Base-by-base conservation (phyloP, 345 rosid genomes). In the Laguncularia racemosa region DNA sequence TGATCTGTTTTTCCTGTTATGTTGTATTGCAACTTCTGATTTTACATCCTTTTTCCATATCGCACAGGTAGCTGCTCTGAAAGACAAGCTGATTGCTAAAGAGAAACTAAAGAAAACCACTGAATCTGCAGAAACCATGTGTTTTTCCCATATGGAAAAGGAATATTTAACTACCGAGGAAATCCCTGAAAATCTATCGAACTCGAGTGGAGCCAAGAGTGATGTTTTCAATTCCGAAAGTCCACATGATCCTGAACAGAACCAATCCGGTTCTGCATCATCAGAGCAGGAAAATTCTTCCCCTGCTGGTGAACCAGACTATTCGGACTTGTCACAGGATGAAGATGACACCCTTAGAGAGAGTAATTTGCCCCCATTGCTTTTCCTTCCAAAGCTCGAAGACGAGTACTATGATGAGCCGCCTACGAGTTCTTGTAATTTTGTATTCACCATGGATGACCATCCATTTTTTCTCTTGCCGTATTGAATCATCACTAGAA, bases 391-490 rank as follows among this genome's bases (percentile, higher is more conserved):
- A 6, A 77, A 64, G 65, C 63, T 75, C 6, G 78, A 75, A 56
- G 52, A 52, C 55, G 16, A 48, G 45, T 64, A 60, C 52, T 59
- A 56, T 20, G 67, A 71, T 21, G 57, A 68, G 9, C 63, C 64
- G 17, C n/a, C 18, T 44, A 18, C 68, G 7, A 63, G 11, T 65
- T 69, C 75, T 18, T 67, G 81, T 63, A 73, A 64, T 71, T 69
- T 77, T 64, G 80, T 67, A 48, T 69, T 78, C 68, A 58, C 76
- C 6, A 54, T 48, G 23, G 91, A 78, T 53, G 82, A 85, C 74
- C 84, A 74, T 28, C 75, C 74, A 20, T 70, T 84, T 55, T 82
- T 85, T 84, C 65, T 67, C 16, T 82, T 81, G 73, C 61, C 72
- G 59, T 72, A 62, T 66, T 77, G 64, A 71, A 40, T 61, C 48